Conservation (phyloP, 2,329 filamentous ascomycete genomes). For the Verticillium klebahnii region DNA sequence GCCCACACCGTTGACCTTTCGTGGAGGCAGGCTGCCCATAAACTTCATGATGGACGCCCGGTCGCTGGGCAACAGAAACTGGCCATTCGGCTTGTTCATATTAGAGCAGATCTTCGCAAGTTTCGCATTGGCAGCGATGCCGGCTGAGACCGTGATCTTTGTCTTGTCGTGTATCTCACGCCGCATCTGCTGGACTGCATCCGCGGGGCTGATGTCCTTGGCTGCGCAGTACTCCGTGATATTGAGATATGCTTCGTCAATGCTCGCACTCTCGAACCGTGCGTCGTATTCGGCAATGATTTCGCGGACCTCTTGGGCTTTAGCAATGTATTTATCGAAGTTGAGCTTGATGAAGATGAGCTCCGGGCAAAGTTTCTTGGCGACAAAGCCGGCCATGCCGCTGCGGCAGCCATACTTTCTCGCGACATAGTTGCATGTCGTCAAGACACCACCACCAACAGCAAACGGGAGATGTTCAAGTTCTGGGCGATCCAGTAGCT, state of each 20-base stretch:
- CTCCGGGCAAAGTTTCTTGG: constrained; percentile 86
- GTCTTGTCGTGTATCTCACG: constrained; percentile 70
- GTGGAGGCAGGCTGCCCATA: constrained; percentile 76
- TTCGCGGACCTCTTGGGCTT: constrained; percentile 80
- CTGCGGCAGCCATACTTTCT: constrained; percentile 86
- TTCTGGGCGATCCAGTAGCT: constrained; percentile 78
- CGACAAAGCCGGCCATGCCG: constrained; percentile 95
- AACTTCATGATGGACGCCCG: constrained; percentile 74
- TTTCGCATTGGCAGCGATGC: constrained; percentile 89
- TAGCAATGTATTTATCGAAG: constrained; percentile 85
- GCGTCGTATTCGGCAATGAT: constrained; percentile 85
- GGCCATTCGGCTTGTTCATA: constrained; percentile 93
- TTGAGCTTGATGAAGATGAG: constrained; percentile 79
- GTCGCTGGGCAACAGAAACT: constrained; percentile 72
- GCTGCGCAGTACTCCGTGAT: constrained; percentile 79
- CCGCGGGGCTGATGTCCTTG: constrained; percentile 63
- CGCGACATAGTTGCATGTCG: constrained; percentile 80
- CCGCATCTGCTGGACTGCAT: constrained; percentile 73
- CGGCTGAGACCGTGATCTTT: constrained; percentile 85
- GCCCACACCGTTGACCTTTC: constrained; percentile 94
- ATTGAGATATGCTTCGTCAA: constrained; percentile 95
- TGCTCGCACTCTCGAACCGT: constrained; percentile 86
- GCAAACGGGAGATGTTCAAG: constrained; percentile 85
- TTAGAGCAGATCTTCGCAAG: constrained; percentile 95
- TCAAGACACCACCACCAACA: constrained; percentile 67